Evolutionary conservation across 192 early-diverging fungal species (phyloP), one percentile per base, ranked within the genome.

Genomic region (Linnemannia hyalina): DNA sequence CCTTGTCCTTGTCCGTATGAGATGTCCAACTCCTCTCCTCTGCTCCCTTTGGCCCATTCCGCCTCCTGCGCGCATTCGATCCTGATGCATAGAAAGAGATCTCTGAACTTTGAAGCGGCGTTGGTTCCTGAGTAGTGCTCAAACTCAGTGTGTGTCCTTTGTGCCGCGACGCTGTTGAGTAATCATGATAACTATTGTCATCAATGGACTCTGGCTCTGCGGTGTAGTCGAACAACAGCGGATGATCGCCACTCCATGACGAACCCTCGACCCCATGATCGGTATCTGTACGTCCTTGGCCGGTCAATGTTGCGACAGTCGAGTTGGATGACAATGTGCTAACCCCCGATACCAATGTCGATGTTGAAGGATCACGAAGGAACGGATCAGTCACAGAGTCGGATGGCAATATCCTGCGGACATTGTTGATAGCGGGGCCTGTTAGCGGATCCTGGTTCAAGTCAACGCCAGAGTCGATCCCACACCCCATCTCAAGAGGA

Each of bases 131-230:
- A 40, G 42, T 16, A 16, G 36, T 68, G 68, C 80, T 78, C 36
- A 80, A 54, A 38, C 83, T 85, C 83, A 80, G 70, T 44, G 70
- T 85, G 42, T 77, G 78, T 9, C 75, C 83, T 70, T 77, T 85
- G 8, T 72, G 46, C 9, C 63, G 83, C 44, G 55, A 35, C 11
- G 7, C 15, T 8, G 49, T 15, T 22, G 29, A 32, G 18, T 70
- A 54, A 72, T 63, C 49, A 20, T 60, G 40, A 52, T 70, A 68
- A 32, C 57, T 71, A 8, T 36, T 23, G 8, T 76, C 75, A 10
- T 76, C 52, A 22, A 80, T 41, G 16, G 54, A 7, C 1, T 80
- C 78, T 6, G 83, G 78, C 40, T 85, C 83, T 41, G 52, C 36
- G 10, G 83, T 73, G 40, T 76, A 80, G 49, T 80, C 83, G 18